A percentile compares a stretch with the other conserved stretches of the same genome.
Evolutionary conservation across 306 rosid genomes (phyloP).

Genomic region (Biancaea sappan): DNA sequence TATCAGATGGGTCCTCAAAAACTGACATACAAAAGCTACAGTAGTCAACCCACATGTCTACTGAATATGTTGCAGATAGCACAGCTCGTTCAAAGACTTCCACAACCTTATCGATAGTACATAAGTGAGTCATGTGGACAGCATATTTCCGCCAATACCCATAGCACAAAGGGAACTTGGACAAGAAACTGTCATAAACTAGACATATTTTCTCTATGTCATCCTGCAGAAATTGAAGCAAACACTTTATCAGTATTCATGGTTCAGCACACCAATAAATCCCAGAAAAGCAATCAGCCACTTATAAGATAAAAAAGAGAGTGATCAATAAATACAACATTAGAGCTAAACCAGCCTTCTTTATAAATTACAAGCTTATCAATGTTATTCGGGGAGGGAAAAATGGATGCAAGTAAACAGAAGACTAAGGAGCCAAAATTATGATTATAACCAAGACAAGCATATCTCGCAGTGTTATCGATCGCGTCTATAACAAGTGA

Average conservation of each 20-base stretch:
- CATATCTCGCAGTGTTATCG: neutral
- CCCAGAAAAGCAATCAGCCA: slow-evolving; percentile 17
- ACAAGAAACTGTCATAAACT: slow-evolving; percentile 73
- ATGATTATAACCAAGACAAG: neutral
- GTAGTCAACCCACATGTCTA: slow-evolving; percentile 78
- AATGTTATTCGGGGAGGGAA: neutral
- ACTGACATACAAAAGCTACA: slow-evolving; percentile 68
- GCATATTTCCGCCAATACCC: slow-evolving; percentile 92
- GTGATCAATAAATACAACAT: slow-evolving; percentile 11
- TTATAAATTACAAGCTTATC: neutral
- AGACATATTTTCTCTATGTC: slow-evolving; percentile 55
- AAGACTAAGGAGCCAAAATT: neutral
- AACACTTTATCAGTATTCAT: slow-evolving; percentile 27
- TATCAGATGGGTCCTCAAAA: slow-evolving; percentile 80
- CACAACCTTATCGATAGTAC: slow-evolving; percentile 67
- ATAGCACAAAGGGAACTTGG: slow-evolving; percentile 80
- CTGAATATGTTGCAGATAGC: slow-evolving; percentile 66
- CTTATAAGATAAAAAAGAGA: slow-evolving; percentile 2
- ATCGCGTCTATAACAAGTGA: neutral
- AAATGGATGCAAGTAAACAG: neutral
- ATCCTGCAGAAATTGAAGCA: slow-evolving; percentile 59
- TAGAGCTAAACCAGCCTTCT: slow-evolving; percentile 3
- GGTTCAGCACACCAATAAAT: slow-evolving; percentile 24
- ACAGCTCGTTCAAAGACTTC: slow-evolving; percentile 81
- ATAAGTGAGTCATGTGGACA: slow-evolving; percentile 54